Base-by-base conservation (phyloP, 331 rosid genomes). In the Cydonia oblonga region DNA sequence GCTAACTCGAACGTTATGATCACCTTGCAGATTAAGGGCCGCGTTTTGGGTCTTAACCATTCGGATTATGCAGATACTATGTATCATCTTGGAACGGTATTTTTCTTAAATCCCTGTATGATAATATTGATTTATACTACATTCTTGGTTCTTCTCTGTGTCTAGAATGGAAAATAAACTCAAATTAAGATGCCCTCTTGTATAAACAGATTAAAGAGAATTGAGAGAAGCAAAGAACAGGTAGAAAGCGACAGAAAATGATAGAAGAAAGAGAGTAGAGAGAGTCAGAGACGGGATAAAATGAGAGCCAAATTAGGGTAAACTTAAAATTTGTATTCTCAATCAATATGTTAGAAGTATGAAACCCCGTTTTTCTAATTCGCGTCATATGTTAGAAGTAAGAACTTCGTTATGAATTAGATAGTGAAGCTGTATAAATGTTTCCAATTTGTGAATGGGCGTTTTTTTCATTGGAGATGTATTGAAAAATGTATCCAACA, bases 61-160 rank as follows among this genome's bases (percentile, higher is more conserved):
- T 44, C 86, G 56, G 98, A 89, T 67, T 86, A 84, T 85, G 89
- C 90, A 18, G 98, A 93, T 75, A 86, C 97, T 19, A 82, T 90
- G 92, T 93, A 87, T 84, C 96, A 90, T 80, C 88, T 93, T 8
- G 97, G 98, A 84, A 90, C 53, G 87, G 98, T 93, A 86, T 58
- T 40, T 60, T 72, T 81, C n/a, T 72, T 74, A 26, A 38, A 35
- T 71, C 76, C 52, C 58, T 80, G 75, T 62, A 54, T 69, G 51
- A 64, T 33, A n/a, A 29, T 44, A 53, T 28, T 60, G 62, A 40
- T 70, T 73, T 76, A 32, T 26, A 16, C 32, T 68, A 9, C 30
- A 38, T 35, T 66, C 54, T 25, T 49, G 38, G 64, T 12, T 10
- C 5, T 63, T 19, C 51, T 52, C 1, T 46, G 2, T 68, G 38